Base-by-base conservation (phyloP, 164 flowering plant genomes). In the Stephania japonica region DNA sequence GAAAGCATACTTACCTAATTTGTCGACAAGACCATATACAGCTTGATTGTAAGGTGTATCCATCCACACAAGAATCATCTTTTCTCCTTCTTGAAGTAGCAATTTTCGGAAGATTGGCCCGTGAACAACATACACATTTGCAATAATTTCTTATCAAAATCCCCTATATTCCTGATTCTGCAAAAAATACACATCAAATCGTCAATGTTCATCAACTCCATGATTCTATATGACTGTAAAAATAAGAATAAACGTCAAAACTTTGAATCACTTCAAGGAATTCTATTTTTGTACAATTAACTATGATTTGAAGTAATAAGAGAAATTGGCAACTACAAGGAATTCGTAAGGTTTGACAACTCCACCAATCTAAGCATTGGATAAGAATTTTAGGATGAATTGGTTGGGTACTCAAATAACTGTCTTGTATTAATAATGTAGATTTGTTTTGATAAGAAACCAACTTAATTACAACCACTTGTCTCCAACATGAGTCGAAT, bases 51-150 rank as follows among this genome's bases (percentile, higher is more conserved):
- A 96, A 47, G 97, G 88, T 65, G 98, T 95, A 75, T 90, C 99
- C 21, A 89, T 83, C 91, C 90, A 87, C 32, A 93, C 94, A 83
- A 95, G 94, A 42, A 95, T 84, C 85, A 93, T 71, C 80, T 93
- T 95, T 84, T 95, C 98, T 71, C 99, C 98, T 86, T 95, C 99
- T 80, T 93, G 98, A 81, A 95, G 98, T 61, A 93, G 70, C 78
- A 95, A 81, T 82, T 93, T 95, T 19, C 86, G 83, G 42, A 90
- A 50, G 99, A 95, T 81, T 95, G 98, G 64, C 84, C 38, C 7
- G 97, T 91, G 80, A 93, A 90, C 75, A 90, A 56, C 74, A 76
- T 72, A 80, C 91, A 93, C 99, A 91, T 86, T 74, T 81, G 81
- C 56, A 86, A 85, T 47, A 93, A 92, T 76, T 85, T 83, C 81